phyloP scores from a whole-genome alignment of 75 land plant genomes.

The Chamaecyparis obtusa region DNA sequence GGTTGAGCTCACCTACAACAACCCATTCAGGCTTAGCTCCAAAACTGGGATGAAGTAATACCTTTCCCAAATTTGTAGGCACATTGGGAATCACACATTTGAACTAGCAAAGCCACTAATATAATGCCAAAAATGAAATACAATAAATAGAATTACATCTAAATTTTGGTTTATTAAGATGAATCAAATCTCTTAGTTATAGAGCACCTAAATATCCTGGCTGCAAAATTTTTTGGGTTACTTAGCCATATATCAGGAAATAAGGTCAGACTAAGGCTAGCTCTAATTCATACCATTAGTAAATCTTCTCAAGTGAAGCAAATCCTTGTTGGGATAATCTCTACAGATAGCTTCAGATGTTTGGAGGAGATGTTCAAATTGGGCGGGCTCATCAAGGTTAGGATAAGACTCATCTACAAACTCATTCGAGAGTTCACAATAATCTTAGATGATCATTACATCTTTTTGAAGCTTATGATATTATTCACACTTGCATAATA shows the following conservation, averaged over 20 bases:
- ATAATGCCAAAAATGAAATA: too few species aligned
- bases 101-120: too few species aligned
- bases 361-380: constrained; percentile 79
- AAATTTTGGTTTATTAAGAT: too few species aligned
- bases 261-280: not conserved
- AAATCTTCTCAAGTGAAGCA: constrained; percentile 79
- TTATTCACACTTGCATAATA: constrained; percentile 52
- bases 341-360: constrained; percentile 78
- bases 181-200: too few species aligned
- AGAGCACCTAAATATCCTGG: too few species aligned
- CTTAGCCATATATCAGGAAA: not conserved
- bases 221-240: too few species aligned
- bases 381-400: constrained; percentile 85
- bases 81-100: not conserved
- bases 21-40: constrained; percentile 88
- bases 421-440: constrained; percentile 75
- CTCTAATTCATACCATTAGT: constrained; percentile 58
- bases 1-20: constrained; percentile 62
- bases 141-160: too few species aligned
- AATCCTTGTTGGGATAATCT: constrained; percentile 83
- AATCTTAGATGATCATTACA: constrained; percentile 89
- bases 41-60: constrained; percentile 73
- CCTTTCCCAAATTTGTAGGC: constrained; percentile 86
- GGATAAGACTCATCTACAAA: constrained; percentile 82
- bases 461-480: constrained; percentile 52